A percentile compares a stretch with the other conserved stretches of the same genome.
Evolutionary conservation across 73 alveolate genomes (phyloP).

Genomic region (Paramecium pentaurelia): DNA sequence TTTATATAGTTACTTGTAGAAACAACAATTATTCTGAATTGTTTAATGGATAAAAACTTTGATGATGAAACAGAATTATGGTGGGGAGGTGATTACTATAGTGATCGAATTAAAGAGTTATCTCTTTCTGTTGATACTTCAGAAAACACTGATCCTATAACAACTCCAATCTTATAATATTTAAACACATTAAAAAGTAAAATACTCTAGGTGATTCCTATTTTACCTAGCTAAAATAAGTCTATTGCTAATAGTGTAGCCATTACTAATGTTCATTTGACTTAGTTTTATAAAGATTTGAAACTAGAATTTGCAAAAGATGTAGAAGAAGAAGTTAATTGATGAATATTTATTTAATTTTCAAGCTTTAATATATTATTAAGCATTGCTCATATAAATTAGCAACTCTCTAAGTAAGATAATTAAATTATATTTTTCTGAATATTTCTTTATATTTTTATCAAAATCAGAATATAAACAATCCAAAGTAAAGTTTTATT

Average conservation of each 20-base stretch:
- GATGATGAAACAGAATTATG: slow-evolving; percentile 36
- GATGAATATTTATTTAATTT: not conserved
- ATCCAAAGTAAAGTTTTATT: not conserved
- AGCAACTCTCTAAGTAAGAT: not conserved
- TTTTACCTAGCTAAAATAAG: not conserved
- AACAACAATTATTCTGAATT: not conserved
- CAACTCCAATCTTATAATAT: not conserved
- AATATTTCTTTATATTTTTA: not conserved
- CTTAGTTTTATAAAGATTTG: not conserved
- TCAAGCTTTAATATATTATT: not conserved
- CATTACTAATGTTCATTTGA: not conserved
- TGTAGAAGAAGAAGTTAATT: not conserved
- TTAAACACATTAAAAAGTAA: not conserved
- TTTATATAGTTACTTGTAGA: not conserved
- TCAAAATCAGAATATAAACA: not conserved
- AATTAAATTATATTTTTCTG: not conserved
- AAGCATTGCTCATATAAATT: not conserved
- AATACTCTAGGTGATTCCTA: not conserved
- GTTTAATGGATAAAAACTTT: slow-evolving; percentile 39
- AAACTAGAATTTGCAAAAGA: not conserved
- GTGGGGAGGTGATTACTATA: slow-evolving; percentile 1
- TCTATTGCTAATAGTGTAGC: not conserved
- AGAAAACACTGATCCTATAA: not conserved
- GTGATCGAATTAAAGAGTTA: not conserved
- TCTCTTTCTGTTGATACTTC: not conserved